Conservation (phyloP, 2,329 filamentous ascomycete species). For the Diaporthe velutina region DNA sequence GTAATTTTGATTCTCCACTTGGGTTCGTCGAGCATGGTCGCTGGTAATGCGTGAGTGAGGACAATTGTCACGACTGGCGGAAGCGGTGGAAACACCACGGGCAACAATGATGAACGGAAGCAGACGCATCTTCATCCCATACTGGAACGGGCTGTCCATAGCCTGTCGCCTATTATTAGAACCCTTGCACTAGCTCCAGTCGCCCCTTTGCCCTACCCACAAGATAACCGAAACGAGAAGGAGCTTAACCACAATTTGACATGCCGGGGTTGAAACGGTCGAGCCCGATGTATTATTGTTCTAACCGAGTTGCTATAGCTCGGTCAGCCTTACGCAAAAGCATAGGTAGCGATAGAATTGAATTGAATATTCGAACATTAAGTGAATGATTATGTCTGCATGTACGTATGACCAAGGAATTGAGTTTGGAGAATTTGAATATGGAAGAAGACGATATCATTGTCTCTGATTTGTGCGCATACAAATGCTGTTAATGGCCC, state of each 20-base stretch:
- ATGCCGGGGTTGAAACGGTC: neutral
- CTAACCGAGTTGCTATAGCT: neutral
- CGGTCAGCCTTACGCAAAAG: neutral
- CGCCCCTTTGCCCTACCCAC: neutral
- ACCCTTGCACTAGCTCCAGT: neutral
- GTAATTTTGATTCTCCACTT: too few relatives aligned
- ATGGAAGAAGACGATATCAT: neutral
- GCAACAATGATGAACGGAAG: neutral
- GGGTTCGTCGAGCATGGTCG: too few relatives aligned
- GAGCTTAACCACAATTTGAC: neutral
- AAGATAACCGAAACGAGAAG: neutral
- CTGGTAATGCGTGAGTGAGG: too few relatives aligned
- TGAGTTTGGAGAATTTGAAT: too few relatives aligned
- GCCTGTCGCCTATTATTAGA: conserved; percentile 6
- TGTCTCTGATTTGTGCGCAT: neutral
- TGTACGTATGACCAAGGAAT: neutral
- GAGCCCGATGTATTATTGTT: neutral
- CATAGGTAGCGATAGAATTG: neutral
- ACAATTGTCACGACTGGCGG: neutral
- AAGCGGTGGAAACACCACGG: neutral
- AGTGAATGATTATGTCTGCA: neutral
- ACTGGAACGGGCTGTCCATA: neutral
- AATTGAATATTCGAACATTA: neutral
- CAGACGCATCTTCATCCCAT: neutral
- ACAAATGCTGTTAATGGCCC: neutral